Evolutionary conservation across 306 rosid species (phyloP).

Genomic region (Sechiopsis laciniata): DNA sequence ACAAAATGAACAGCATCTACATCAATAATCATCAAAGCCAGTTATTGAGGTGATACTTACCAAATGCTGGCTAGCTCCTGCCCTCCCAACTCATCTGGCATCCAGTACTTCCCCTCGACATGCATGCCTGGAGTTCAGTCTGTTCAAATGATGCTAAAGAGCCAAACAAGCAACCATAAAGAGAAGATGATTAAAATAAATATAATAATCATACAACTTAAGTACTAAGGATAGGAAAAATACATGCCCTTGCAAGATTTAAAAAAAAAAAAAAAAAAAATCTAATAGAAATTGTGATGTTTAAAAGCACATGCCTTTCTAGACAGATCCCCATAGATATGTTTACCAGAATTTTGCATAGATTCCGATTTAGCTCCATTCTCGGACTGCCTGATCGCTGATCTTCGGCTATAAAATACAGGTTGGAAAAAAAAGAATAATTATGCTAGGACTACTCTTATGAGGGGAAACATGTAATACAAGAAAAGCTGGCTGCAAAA

Average conservation of each 20-base stretch:
- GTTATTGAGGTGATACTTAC: constrained; percentile 34
- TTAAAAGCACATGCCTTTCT: constrained; percentile 37
- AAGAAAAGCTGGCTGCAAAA: constrained; percentile 46
- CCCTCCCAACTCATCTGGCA: neutral
- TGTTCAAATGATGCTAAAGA: constrained; percentile 44
- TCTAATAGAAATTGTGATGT: neutral
- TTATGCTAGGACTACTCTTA: constrained; percentile 28
- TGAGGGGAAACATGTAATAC: constrained; percentile 32
- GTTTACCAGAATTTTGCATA: constrained; percentile 3
- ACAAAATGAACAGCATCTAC: constrained; percentile 23
- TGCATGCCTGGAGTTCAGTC: constrained; percentile 30
- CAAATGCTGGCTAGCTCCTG: constrained; percentile 14
- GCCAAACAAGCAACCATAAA: constrained; percentile 43
- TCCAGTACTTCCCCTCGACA: neutral
- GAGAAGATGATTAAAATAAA: constrained; percentile 36
- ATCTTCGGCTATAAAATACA: constrained; percentile 46
- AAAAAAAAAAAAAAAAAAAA: neutral
- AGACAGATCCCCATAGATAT: constrained; percentile 39
- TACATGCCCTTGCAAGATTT: neutral
- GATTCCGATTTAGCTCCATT: constrained; percentile 59
- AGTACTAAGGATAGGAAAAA: neutral
- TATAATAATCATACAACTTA: constrained; percentile 8
- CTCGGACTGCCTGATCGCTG: constrained; percentile 37
- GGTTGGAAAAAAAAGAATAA: constrained; percentile 21
- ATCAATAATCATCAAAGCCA: constrained; percentile 31